Base-by-base conservation (phyloP, 495 filamentous ascomycete genomes). In the Penicillium dipodomyicola region DNA sequence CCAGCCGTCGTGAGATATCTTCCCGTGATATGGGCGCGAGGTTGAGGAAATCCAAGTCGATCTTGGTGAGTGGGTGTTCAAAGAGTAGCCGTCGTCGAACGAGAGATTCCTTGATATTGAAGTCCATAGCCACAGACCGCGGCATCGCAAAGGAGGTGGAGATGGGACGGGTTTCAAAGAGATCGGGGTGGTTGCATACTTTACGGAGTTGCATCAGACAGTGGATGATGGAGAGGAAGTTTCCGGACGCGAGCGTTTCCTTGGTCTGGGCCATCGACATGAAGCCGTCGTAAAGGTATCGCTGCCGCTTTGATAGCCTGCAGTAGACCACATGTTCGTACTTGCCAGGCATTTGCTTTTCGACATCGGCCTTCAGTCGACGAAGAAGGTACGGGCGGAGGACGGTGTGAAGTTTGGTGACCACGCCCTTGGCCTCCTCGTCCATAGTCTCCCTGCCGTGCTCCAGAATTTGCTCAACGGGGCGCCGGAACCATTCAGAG, bases 291-390 rank as follows among this genome's bases (percentile, higher is more conserved):
- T 99, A 99, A 17, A 99, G 72, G 69, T 93, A 93, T 37, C 95
- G 83, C 65, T 99, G 95, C 22, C 95, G 85, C 67, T 96, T 96
- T 12, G 92, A 96, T 2, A 99, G 80, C 37, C 91, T 85, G 70
- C 95, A 99, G 64, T 92, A 93, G 49, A 97, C 88, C 30, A 99
- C 90, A 67, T 96, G 91, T 67, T 99, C 95, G 64, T 95, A 96
- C 67, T 99, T 99, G 29, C 83, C 91, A 0, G 95, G 95, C 91
- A 99, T 96, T 65, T 97, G 93, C 72, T 99, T 97, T 77, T 99
- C 95, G 22, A 99, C 95, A 67, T 99, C 95, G 43, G 92, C 90
- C 73, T 99, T 99, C 39, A 99, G 75, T 57, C 95, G 82, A 43
- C 95, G 87, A 20, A 99, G 82, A 14, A 99, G 84, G 70, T 96